Percentiles rank a stretch among this genome's conserved stretches.
phyloP scores from a whole-genome alignment of 2,329 filamentous ascomycete species.

The Fusarium chuoi region DNA sequence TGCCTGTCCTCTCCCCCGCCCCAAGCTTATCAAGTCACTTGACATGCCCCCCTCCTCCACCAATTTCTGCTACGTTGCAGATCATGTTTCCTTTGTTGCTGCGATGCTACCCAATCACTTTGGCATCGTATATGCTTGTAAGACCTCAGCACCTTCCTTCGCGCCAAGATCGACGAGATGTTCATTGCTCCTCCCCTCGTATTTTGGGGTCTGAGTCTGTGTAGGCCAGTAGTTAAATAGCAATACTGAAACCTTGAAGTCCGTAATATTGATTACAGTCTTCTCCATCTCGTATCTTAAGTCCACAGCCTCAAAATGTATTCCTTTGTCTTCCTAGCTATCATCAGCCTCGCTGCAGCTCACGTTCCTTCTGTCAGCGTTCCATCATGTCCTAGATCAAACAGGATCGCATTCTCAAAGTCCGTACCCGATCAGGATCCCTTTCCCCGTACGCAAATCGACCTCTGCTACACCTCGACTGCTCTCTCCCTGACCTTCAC shows the following conservation, averaged over 20 bases:
- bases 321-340: not conserved
- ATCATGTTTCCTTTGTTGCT: conserved; percentile 14
- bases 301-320: conserved; percentile 21
- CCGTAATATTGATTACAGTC: not conserved
- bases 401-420: conserved; percentile 53
- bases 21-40: conserved; percentile 12
- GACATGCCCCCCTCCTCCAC: not conserved
- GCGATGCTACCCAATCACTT: conserved; percentile 28
- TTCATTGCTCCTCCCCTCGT: not conserved
- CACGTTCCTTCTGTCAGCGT: conserved; percentile 48
- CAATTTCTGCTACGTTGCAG: conserved; percentile 32
- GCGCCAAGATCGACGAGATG: conserved; percentile 1
- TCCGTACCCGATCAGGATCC: conserved; percentile 53
- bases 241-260: not conserved
- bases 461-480: conserved; percentile 58
- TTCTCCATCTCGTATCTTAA: not conserved
- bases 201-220: not conserved
- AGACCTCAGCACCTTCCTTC: not conserved
- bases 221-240: not conserved
- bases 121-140: not conserved
- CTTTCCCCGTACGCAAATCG: conserved; percentile 58
- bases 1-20: not conserved
- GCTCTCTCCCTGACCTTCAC: conserved; percentile 56
- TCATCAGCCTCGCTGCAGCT: conserved; percentile 9
- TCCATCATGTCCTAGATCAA: conserved; percentile 51